phyloP scores from a whole-genome alignment of 805 yeast species.

The Candida tammaniensis region DNA sequence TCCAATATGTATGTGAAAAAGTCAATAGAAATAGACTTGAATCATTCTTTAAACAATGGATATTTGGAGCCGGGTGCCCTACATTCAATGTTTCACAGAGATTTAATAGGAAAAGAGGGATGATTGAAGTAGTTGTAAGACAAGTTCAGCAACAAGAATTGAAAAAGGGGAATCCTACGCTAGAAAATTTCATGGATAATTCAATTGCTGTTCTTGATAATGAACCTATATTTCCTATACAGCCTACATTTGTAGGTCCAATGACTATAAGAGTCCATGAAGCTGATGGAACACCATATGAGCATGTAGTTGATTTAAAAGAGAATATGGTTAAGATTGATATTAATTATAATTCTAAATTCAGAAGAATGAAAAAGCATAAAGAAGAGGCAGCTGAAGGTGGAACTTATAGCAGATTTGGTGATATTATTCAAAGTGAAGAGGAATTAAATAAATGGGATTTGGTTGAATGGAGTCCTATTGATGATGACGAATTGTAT shows the following conservation, averaged over 20 bases:
- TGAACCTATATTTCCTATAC: conserved; percentile 38
- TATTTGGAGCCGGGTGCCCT: conserved; percentile 85
- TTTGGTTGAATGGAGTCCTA: conserved; percentile 64
- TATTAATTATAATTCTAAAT: conserved; percentile 92
- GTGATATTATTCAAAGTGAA: conserved; percentile 67
- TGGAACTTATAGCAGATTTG: conserved; percentile 52
- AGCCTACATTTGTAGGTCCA: conserved; percentile 79
- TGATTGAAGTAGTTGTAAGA: conserved; percentile 89
- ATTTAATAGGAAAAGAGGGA: conserved; percentile 90
- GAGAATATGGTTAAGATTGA: conserved; percentile 85
- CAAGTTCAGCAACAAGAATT: conserved; percentile 77
- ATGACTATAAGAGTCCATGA: conserved; percentile 97
- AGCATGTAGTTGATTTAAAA: conserved; percentile 89
- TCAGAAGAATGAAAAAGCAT: conserved; percentile 73
- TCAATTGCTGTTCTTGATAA: conserved; percentile 42
- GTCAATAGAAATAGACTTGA: conserved; percentile 86
- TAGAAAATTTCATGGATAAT: conserved; percentile 44
- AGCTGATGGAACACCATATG: conserved; percentile 98
- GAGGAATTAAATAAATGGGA: conserved; percentile 70
- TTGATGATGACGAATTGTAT: conserved; percentile 64
- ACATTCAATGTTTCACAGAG: conserved; percentile 83
- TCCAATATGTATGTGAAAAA: conserved; percentile 91
- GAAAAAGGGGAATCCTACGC: conserved; percentile 31
- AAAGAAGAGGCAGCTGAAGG: conserved; percentile 33
- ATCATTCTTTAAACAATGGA: conserved; percentile 89